These are phyloP conservation scores for Myxozyma monticola DNA, from an alignment of 805 yeast species.

Conservation along the genomic window DNA sequence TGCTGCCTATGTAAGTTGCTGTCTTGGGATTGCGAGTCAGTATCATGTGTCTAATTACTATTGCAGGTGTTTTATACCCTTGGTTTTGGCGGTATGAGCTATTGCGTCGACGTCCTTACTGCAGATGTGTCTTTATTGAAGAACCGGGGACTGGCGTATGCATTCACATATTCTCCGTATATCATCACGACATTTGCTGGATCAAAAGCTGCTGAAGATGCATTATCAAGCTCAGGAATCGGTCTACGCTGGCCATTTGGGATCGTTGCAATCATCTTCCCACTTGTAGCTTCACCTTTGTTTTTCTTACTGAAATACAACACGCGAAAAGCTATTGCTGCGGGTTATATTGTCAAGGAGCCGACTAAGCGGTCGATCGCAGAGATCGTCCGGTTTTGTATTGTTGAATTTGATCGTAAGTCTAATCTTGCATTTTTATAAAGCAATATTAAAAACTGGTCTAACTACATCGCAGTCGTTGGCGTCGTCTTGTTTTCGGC, in stretches of 20 bases:
- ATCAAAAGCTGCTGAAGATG: background rate
- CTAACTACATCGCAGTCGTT: no score
- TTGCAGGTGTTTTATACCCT: background rate
- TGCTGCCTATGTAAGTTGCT: no score
- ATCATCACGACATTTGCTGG: background rate
- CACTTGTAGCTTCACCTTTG: background rate
- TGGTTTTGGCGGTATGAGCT: background rate
- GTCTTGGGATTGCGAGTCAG: no score
- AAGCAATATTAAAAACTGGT: no score
- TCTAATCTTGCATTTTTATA: no score
- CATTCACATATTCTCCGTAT: background rate
- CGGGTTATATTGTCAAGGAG: background rate
- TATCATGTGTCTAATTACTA: no score
- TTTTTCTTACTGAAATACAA: background rate
- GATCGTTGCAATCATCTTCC: background rate
- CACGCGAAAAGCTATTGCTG: background rate
- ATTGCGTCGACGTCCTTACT: background rate
- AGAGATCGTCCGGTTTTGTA: background rate
- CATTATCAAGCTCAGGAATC: background rate
- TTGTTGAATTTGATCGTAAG: slow-evolving; percentile 3
- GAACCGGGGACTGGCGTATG: background rate
- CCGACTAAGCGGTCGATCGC: background rate
- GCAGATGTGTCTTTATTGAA: background rate
- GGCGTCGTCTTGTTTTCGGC: slow-evolving; percentile 42
- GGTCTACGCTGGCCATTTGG: slow-evolving; percentile 3